These are phyloP conservation scores for Calcarisporium arbuscula DNA, from an alignment of 2,329 filamentous ascomycete species.

Conservation along the genomic window DNA sequence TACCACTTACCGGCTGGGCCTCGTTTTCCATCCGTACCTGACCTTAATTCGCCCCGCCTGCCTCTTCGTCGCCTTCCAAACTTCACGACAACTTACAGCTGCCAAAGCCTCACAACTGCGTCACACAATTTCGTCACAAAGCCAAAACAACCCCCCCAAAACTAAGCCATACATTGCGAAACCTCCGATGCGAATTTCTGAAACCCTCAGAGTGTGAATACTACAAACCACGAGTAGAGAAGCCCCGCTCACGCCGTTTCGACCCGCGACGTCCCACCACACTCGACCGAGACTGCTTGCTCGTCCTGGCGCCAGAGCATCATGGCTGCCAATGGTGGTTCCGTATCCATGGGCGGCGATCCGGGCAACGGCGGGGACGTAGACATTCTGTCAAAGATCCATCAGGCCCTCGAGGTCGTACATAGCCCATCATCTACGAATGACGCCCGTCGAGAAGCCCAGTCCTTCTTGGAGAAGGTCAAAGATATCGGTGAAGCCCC, in stretches of 20 bases:
- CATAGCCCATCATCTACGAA: slow-evolving; percentile 79
- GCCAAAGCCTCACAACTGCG: too few species aligned
- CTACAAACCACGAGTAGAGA: too few species aligned
- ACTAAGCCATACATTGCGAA: too few species aligned
- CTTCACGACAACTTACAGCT: too few species aligned
- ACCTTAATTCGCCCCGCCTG: too few species aligned
- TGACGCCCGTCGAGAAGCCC: slow-evolving; percentile 73
- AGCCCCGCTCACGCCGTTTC: slow-evolving; percentile 6
- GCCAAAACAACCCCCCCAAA: too few species aligned
- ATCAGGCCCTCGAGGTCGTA: slow-evolving; percentile 79
- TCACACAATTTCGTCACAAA: too few species aligned
- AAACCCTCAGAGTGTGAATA: too few species aligned
- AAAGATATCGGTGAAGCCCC: slow-evolving; percentile 76
- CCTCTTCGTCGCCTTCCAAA: too few species aligned
- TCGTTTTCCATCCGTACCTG: too few species aligned
- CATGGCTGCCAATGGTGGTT: slow-evolving; percentile 33
- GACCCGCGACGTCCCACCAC: slow-evolving; percentile 7
- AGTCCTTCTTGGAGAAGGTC: slow-evolving; percentile 77
- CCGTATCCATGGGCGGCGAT: slow-evolving; percentile 22
- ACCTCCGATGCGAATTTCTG: too few species aligned
- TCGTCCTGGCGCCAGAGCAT: slow-evolving; percentile 5
- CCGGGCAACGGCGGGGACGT: slow-evolving; percentile 31
- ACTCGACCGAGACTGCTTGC: slow-evolving; percentile 4
- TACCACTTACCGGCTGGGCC: too few species aligned
- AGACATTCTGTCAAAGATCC: slow-evolving; percentile 59